These are phyloP conservation scores for Barnettozyma wickerhamii DNA, from an alignment of 805 yeast genomes.

Conservation along the genomic window DNA sequence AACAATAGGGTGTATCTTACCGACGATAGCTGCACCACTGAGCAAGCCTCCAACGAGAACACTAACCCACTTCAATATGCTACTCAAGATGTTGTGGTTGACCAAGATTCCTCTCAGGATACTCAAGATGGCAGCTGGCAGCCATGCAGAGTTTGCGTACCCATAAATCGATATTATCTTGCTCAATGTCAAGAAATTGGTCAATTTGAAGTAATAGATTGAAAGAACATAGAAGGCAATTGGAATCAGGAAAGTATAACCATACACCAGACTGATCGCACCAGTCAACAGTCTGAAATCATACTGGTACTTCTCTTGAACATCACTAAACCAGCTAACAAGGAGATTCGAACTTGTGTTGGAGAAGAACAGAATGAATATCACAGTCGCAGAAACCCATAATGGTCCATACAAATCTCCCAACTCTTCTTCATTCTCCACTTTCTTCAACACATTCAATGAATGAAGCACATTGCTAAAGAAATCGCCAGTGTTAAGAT, in stretches of 20 bases:
- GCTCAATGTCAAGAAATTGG: conserved; percentile 44
- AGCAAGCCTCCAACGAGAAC: conserved; percentile 56
- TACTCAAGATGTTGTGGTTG: conserved; percentile 39
- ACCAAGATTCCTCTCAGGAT: conserved; percentile 53
- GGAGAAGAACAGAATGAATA: conserved; percentile 69
- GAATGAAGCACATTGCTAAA: conserved; percentile 48
- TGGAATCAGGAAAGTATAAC: conserved; percentile 71
- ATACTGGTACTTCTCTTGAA: conserved; percentile 48
- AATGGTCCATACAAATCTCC: conserved; percentile 85
- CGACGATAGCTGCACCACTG: conserved; percentile 52
- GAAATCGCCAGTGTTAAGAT: conserved; percentile 64
- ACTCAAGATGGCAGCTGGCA: conserved; percentile 68
- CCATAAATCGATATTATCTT: conserved; percentile 76
- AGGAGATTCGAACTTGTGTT: conserved; percentile 65
- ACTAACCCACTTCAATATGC: conserved; percentile 56
- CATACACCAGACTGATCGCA: conserved; percentile 68
- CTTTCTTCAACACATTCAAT: conserved; percentile 46
- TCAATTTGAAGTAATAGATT: conserved; percentile 50
- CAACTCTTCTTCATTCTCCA: conserved; percentile 36
- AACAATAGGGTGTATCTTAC: conserved; percentile 41
- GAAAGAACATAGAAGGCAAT: conserved; percentile 45
- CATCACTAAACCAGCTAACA: conserved; percentile 41
- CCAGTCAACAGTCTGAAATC: conserved; percentile 59
- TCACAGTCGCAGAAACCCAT: conserved; percentile 85
- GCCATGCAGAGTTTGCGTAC: conserved; percentile 79